Conservation (phyloP, 1,139 yeast genomes). For the Yamadazyma spencermartinsiae region DNA sequence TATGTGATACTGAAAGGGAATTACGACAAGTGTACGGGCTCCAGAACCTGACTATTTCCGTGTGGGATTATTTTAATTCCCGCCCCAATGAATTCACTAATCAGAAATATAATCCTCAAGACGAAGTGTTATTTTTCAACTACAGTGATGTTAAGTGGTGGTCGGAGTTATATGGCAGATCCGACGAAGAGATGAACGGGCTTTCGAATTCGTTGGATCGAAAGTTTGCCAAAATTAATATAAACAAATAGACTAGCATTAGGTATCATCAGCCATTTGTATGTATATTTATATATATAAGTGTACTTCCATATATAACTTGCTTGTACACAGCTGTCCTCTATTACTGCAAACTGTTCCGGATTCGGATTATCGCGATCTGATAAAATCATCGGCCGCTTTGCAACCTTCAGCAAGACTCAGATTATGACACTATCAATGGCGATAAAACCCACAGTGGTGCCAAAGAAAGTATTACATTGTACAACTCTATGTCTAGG, state of each 20-base stretch:
- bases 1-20: constrained; percentile 74
- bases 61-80: constrained; percentile 92
- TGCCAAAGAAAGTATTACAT: no score
- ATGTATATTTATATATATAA: no score
- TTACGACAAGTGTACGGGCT: constrained; percentile 34
- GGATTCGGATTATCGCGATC: constrained; percentile 1
- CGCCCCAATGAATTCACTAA: constrained; percentile 72
- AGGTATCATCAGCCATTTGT: no score
- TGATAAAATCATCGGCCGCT: not conserved
- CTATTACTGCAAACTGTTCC: not conserved
- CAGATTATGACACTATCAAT: no score
- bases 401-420: not conserved
- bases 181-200: constrained; percentile 80
- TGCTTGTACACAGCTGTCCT: not conserved
- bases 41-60: constrained; percentile 61
- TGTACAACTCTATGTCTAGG: no score
- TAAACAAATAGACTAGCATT: constrained; percentile 2
- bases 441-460: no score
- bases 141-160: constrained; percentile 76
- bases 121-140: constrained; percentile 64
- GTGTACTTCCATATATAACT: not conserved
- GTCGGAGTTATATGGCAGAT: constrained; percentile 78
- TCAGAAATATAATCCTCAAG: constrained; percentile 34
- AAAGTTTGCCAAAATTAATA: constrained; percentile 39
- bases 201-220: constrained; percentile 44